Base-by-base conservation (phyloP, 2,329 filamentous ascomycete genomes). In the Aureobasidium vineae region DNA sequence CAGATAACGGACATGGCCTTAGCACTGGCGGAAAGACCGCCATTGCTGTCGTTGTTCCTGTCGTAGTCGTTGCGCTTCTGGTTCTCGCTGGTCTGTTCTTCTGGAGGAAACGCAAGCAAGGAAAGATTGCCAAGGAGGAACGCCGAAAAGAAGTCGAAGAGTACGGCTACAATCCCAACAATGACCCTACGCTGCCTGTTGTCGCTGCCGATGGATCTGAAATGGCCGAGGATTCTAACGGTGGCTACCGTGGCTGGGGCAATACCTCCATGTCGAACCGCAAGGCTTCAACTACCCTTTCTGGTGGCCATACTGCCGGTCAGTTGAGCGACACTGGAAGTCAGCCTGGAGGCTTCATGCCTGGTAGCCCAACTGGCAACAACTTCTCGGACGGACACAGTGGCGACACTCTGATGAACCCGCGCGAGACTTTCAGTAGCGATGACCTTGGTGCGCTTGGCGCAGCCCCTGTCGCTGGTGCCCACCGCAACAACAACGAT, bases 141-240 rank as follows among this genome's bases (percentile, higher is more conserved):
- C 87, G 95, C 60, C 87, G 93, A 70, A 97, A 97, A 80, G 95
- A 99, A 78, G 92, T 97, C 13, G 94, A 98, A 77, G 95, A 98
- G 75, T 98, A 98, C 76, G 89, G 90, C 38, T 98, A 93, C 82
- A 98, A 98, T 77, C 95, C 95, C n/a, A 98, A 98, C 78, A 89
- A 92, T 68, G 93, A 97, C 75, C 92, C 93, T 0, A 92, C 90
- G 0, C 82, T 97, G 15, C 87, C 87, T 8, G 82, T 83, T 11
- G 79, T 82, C 63, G 82, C 85, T 80, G 77, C 74, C 10, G 86
- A 84, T 64, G 84, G 84, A 63, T 87, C 87, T 71, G 88, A 94
- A 76, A 92, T 93, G 88, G 84, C 86, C 67, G 91, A 97, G 74
- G 90, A 92, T 69, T 84, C 85, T 67, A 84, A 83, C 65, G 85